phyloP scores from a whole-genome alignment of 305 asterid species.

The Fraxinus dipetala region DNA sequence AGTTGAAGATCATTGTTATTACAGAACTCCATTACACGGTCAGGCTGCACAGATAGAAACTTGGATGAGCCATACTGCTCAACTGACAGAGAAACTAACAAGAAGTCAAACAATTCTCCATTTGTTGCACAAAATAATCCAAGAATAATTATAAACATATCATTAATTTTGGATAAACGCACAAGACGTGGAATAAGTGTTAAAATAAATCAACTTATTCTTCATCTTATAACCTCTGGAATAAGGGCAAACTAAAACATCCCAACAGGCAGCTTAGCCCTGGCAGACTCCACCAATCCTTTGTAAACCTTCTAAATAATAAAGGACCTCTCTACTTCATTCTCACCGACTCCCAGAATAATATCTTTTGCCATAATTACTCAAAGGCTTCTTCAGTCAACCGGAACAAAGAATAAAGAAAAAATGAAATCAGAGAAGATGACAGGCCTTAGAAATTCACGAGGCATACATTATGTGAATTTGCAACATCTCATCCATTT shows the following conservation, averaged over 20 bases:
- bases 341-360: neutral
- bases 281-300: neutral
- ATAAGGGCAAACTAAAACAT: neutral
- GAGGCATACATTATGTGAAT: neutral
- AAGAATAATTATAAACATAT: neutral
- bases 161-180: neutral
- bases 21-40: constrained; percentile 97
- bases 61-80: constrained; percentile 10
- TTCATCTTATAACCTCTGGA: neutral
- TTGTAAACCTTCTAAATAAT: neutral
- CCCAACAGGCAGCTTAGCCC: neutral
- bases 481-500: neutral
- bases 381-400: neutral
- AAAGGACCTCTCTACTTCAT: neutral
- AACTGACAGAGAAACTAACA: neutral
- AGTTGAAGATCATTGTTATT: constrained; percentile 93
- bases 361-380: neutral
- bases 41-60: constrained; percentile 64
- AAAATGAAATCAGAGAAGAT: neutral
- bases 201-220: neutral
- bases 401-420: neutral
- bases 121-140: neutral
- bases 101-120: constrained; percentile 7
- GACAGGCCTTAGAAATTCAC: neutral
- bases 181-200: neutral